Conservation (phyloP, 2,329 filamentous ascomycete genomes). For the Thelonectria blattea region DNA sequence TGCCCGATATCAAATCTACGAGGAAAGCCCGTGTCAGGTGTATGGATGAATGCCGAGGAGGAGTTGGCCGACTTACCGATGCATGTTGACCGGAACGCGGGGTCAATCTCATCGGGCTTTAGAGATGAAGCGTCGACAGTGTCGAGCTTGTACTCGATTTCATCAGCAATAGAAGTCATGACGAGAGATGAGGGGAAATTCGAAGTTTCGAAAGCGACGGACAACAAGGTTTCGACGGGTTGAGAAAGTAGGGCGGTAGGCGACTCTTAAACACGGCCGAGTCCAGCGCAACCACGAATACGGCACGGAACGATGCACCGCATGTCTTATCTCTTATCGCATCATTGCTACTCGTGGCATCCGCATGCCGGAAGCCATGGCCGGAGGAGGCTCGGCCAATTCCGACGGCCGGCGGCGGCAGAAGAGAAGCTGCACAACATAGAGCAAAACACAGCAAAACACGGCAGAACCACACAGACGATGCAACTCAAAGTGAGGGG, state of each 20-base stretch:
- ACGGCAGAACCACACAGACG: neutral
- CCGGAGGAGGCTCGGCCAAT: conserved; percentile 38
- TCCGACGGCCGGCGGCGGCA: conserved; percentile 38
- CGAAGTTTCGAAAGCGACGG: neutral
- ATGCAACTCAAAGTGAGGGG: neutral
- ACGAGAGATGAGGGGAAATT: conserved; percentile 11
- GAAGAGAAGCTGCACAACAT: neutral
- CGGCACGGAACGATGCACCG: too few relatives aligned
- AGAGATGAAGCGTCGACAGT: conserved; percentile 56
- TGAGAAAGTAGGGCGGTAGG: conserved; percentile 1
- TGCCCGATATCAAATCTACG: conserved; percentile 65
- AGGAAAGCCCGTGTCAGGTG: conserved; percentile 2
- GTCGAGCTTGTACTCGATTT: conserved; percentile 63
- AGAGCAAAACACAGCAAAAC: too few relatives aligned
- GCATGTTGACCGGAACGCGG: conserved; percentile 64
- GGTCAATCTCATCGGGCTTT: conserved; percentile 62
- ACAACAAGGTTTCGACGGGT: neutral
- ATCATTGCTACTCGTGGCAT: conserved; percentile 20
- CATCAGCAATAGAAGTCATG: conserved; percentile 49
- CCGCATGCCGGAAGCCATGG: conserved; percentile 14
- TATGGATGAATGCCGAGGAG: neutral
- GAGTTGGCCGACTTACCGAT: conserved; percentile 56
- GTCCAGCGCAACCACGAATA: too few relatives aligned
- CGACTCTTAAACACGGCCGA: conserved; percentile 7
- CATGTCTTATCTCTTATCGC: conserved; percentile 31